Percentiles rank a stretch among this genome's conserved stretches.
phyloP scores from a whole-genome alignment of 2,329 filamentous ascomycete species.

The Microthyrium microscopicum region DNA sequence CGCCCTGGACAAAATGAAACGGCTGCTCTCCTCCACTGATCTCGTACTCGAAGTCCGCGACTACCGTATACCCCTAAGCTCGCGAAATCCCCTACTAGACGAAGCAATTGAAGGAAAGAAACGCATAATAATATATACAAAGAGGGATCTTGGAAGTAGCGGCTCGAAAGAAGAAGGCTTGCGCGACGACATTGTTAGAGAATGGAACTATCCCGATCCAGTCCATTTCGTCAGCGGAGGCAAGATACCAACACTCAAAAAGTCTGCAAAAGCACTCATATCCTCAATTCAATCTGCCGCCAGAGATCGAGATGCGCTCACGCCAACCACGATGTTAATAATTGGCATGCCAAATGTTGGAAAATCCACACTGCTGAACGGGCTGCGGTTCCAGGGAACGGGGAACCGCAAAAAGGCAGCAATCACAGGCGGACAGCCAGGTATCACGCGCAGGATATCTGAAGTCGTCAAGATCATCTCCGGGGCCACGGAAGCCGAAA shows the following conservation, averaged over 20 bases:
- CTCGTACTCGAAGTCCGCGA: constrained; percentile 91
- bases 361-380: constrained; percentile 88
- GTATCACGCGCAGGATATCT: constrained; percentile 72
- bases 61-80: constrained; percentile 76
- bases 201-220: constrained; percentile 36
- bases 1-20: constrained; percentile 68
- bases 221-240: constrained; percentile 35
- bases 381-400: constrained; percentile 55
- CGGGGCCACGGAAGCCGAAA: constrained; percentile 27
- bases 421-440: constrained; percentile 70
- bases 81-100: constrained; percentile 81
- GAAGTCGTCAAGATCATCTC: constrained; percentile 68
- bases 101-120: constrained; percentile 53
- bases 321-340: constrained; percentile 69
- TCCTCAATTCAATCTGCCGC: constrained; percentile 31
- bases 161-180: constrained; percentile 23
- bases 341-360: constrained; percentile 98
- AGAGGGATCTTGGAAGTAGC: constrained; percentile 53
- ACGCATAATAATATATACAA: constrained; percentile 80
- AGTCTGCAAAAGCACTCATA: constrained; percentile 35
- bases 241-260: constrained; percentile 29
- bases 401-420: constrained; percentile 55
- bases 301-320: no score
- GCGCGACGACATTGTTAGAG: constrained; percentile 32
- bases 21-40: constrained; percentile 61